Evolutionary conservation across 169 alveolate genomes (phyloP).

Genomic region (Eimeria falciformis): DNA sequence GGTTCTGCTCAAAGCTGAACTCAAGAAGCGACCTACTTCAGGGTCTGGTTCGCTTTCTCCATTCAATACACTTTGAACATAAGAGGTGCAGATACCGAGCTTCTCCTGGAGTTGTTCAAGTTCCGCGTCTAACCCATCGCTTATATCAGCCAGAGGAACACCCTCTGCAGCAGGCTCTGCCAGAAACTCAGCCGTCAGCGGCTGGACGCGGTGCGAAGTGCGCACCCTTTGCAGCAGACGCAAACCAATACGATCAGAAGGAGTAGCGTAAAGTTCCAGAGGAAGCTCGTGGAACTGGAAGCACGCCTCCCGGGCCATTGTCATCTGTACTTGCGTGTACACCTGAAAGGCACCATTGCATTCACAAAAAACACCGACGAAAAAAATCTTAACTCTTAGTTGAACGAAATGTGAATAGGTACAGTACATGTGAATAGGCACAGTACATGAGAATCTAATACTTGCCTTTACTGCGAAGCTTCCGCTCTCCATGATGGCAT

Average conservation of each 20-base stretch:
- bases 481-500: conserved; percentile 91
- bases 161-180: conserved; percentile 71
- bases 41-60: conserved; percentile 80
- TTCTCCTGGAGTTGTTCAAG: conserved; percentile 73
- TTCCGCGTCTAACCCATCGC: conserved; percentile 71
- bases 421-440: not conserved
- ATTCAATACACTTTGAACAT: conserved; percentile 64
- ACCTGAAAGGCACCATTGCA: conserved; percentile 65
- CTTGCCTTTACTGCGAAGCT: conserved; percentile 88
- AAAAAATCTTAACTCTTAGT: not conserved
- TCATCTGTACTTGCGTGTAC: conserved; percentile 87
- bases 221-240: conserved; percentile 71
- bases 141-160: conserved; percentile 53
- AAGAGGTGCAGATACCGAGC: conserved; percentile 54
- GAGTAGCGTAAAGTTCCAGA: conserved; percentile 84
- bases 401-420: not conserved
- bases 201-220: conserved; percentile 70
- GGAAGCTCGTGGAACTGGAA: conserved; percentile 92
- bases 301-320: conserved; percentile 87
- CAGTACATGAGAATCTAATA: not conserved
- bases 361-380: not conserved
- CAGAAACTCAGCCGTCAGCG: conserved; percentile 76
- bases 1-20: conserved; percentile 85
- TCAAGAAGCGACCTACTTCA: conserved; percentile 88
- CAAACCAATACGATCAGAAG: conserved; percentile 82